Base-by-base conservation (phyloP, 2,329 filamentous ascomycete species). In the Beauveria sp. region DNA sequence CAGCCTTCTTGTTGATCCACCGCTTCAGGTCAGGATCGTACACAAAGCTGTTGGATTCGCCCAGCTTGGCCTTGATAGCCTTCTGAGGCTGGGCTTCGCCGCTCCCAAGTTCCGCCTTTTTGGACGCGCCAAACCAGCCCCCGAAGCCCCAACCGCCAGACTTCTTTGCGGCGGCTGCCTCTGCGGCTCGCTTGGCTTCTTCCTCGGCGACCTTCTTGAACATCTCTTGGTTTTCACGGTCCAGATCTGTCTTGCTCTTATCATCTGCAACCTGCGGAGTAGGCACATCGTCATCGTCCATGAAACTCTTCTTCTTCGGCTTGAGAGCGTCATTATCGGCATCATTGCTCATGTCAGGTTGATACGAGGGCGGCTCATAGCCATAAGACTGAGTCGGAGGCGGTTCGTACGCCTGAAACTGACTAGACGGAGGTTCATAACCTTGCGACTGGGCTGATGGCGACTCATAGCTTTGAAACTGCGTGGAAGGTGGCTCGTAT, bases 1-100 rank as follows among this genome's bases (percentile, higher is more conserved):
- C 88, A 12, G 86, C 85, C 72, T 96, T 97, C 80, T 97, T 97
- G 79, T 99, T 98, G 72, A 99, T 82, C 96, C 96, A 99, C 72
- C 95, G 92, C 79, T 96, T 96, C 58, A 96, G 83, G n/a, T 97
- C 90, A 2, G 92, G 89, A 71, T 99, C 95, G 70, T 95, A 99
- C 67, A 93, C 88, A 74, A 99, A 97, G 51, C 87, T 91, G 73
- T 86, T 96, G 70, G 95, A 86, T 74, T 99, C 96, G 64, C 93
- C 96, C 9, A 99, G 83, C 70, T 99, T 99, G 65, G 96, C 95
- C 68, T 85, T 87, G 73, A 97, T 90, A n/a, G 93, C 79, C 70
- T 88, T 88, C 70, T 80, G 81, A 5, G 79, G 73, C n/a, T 75
- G 72, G 8, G 76, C 68, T 28, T 75, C 76, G n/a, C 76, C 71